Evolutionary conservation across 192 early-diverging fungal genomes (phyloP), one percentile per base, ranked within the genome.

Genomic region (Funneliformis geosporum): DNA sequence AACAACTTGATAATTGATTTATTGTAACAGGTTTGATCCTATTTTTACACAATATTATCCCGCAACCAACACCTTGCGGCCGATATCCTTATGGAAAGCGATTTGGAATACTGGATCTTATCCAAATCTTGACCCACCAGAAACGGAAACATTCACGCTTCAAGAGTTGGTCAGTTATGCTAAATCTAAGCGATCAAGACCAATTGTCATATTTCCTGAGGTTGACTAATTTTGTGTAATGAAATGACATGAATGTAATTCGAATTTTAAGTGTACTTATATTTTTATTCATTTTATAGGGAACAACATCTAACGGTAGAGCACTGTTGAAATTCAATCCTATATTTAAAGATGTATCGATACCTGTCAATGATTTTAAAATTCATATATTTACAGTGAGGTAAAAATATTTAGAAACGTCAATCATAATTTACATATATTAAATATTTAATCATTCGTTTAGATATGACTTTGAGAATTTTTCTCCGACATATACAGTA

Each of bases 241-340:
- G 40, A 61, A 50, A 5, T 69, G 2, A 44, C 47, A 78, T 38
- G 23, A 50, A 62, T 28, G 2, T 7, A 78, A 82, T 80, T 61
- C 3, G 9, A 27, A 28, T 9, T 23, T 38, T 43, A 80, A 39
- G 55, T 14, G 59, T 27, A 68, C 39, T 11, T 73, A 27, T 76
- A n/a, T n/a, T n/a, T n/a, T 46, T 40, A 23, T 66, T 62, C n/a
- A n/a, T 72, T 25, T 73, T 39, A 21, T 71, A 91, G 90, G 92
- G 90, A 59, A 95, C 95, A 0, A 96, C 95, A 11, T 91, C 91
- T 28, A 97, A 97, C 82, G 94, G 94, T n/a, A 85, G 93, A 7
- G 95, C 95, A 8, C 82, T 97, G 33, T 85, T 97, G 10, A 92
- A 93, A 79, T 89, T 96, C 42, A 78, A 89, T 27, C 91, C 93